Percentiles rank a stretch among this genome's conserved stretches.
Evolutionary conservation across 257 asterid genomes (phyloP).

Genomic region (Nicotiana obtusifolia): DNA sequence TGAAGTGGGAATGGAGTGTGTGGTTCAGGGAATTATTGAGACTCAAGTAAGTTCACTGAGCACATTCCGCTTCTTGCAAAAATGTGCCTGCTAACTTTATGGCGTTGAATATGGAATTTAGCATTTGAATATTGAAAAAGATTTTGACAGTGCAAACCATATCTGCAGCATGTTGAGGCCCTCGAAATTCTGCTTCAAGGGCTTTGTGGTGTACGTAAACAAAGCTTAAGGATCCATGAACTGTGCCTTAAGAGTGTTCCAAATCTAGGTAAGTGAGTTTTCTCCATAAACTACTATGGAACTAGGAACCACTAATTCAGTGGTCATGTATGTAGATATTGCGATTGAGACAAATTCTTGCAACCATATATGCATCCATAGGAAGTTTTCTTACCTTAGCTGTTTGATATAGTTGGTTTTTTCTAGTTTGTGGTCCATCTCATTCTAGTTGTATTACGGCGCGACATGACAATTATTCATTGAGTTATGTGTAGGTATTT

Average conservation of each 20-base stretch:
- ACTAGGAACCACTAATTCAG: background rate
- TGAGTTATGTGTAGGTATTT: background rate
- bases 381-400: background rate
- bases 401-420: background rate
- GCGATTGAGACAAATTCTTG: background rate
- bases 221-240: slow-evolving; percentile 76
- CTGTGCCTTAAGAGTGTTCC: slow-evolving; percentile 80
- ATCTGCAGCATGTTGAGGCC: slow-evolving; percentile 87
- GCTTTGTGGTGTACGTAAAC: slow-evolving; percentile 77
- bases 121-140: background rate
- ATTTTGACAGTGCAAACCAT: slow-evolving; percentile 12
- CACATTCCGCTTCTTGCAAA: background rate
- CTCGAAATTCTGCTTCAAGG: slow-evolving; percentile 95
- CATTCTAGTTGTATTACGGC: background rate
- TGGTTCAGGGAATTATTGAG: slow-evolving; percentile 93
- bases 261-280: slow-evolving; percentile 51
- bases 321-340: background rate
- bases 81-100: background rate
- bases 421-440: background rate
- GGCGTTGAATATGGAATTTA: background rate
- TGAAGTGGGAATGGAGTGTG: slow-evolving; percentile 64
- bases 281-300: background rate
- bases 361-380: background rate
- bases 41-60: slow-evolving; percentile 48
- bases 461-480: background rate